Base-by-base conservation (phyloP, 805 yeast species). In the Jamesozyma gamospora region DNA sequence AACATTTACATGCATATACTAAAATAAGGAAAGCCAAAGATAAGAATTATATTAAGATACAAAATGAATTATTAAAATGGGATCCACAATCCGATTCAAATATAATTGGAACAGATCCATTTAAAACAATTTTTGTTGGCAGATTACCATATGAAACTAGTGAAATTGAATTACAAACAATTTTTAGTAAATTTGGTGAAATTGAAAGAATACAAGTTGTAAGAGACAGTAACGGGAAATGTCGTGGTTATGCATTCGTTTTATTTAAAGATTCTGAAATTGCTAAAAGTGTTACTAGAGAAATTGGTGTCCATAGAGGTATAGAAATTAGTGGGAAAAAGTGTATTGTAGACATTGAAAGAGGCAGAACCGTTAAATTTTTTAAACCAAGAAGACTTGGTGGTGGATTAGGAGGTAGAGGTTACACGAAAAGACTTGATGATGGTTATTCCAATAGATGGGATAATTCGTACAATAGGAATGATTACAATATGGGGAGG, bases 381-480 rank as follows among this genome's bases (percentile, higher is more conserved):
- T 83, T 88, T 82, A 71, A 69, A 40, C 92, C 94, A 0, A 56
- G 82, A 49, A 58, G 90, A 42, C 65, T 90, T 2, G 96, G 95
- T 1, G 96, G 96, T 4, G 96, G 96, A 0, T 60, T 83, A n/a
- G 96, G 96, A 4, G 95, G 95, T 1, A 67, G 92, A 40, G 76
- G 77, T 37, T 37, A 40, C 28, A 29, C 36, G 11, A 24, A 21
- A 21, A 21, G 24, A 21, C 8, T 21, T 5, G 6, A 29, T n/a
- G 18, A n/a, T n/a, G 16, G 15, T n/a, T 14, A n/a, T 16, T 6
- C 32, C 10, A 29, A 5, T 29, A 9, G 18, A 14, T 9, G 32
- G 32, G 4, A 32, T 28, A 13, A 21, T 27, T 14, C 32, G 3
- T 12, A 27, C n/a, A 6, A 6, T 5, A 17, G 18, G 17, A 7